These are phyloP conservation scores for Lupinus albus DNA, from an alignment of 306 rosid genomes.

Conservation along the genomic window DNA sequence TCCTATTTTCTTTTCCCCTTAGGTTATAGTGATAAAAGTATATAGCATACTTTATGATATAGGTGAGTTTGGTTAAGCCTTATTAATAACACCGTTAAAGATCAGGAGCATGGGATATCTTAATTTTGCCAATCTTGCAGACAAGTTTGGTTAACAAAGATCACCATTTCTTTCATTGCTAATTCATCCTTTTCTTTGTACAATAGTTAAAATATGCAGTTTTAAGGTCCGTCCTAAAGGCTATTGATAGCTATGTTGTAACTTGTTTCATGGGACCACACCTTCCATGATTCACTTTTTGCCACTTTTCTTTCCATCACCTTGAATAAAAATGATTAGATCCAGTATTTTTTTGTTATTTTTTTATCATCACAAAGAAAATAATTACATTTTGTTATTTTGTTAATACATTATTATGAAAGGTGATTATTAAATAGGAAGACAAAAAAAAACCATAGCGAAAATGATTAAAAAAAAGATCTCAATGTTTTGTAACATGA, in stretches of 20 bases:
- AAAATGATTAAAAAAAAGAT: too few relatives aligned
- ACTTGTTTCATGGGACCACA: slow-evolving; percentile 31
- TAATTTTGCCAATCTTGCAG: slow-evolving; percentile 20
- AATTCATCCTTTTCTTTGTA: slow-evolving; percentile 1
- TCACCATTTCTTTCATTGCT: slow-evolving; percentile 16
- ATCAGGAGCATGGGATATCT: slow-evolving; percentile 16
- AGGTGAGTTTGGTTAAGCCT: slow-evolving; percentile 18
- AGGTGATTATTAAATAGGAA: too few relatives aligned
- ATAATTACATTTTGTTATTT: too few relatives aligned
- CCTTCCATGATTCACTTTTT: slow-evolving; percentile 26
- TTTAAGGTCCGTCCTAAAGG: slow-evolving; percentile 22
- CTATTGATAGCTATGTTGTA: slow-evolving; percentile 25
- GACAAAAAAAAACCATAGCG: too few relatives aligned
- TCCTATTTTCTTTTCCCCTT: too few relatives aligned
- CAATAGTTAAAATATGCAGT: slow-evolving; percentile 29
- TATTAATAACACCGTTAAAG: slow-evolving; percentile 17
- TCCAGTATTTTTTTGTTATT: neutral
- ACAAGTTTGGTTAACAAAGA: slow-evolving; percentile 14
- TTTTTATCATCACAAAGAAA: neutral
- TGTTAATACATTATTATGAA: too few relatives aligned
- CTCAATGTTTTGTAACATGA: too few relatives aligned
- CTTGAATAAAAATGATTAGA: neutral
- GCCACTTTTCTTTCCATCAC: neutral
- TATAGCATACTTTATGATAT: slow-evolving; percentile 23
- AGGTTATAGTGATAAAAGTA: slow-evolving; percentile 31